These are phyloP conservation scores for Brassica balearica DNA, from an alignment of 441 rosid species.

Conservation along the genomic window DNA sequence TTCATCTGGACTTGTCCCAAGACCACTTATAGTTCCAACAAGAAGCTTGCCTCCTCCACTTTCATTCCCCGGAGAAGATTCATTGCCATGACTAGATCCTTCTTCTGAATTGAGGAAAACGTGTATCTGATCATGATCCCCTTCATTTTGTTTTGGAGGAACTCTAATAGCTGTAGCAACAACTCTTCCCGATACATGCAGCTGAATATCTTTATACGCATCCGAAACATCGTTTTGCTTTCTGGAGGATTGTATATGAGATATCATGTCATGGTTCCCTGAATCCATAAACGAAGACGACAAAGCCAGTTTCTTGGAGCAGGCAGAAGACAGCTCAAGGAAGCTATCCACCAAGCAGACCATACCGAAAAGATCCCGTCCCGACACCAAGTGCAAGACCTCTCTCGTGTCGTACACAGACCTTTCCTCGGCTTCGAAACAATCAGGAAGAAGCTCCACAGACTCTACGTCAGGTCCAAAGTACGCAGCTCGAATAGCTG, in stretches of 20 bases:
- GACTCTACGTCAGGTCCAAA: conserved; percentile 85
- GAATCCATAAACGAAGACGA: conserved; percentile 44
- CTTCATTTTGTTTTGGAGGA: conserved; percentile 62
- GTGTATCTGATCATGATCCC: conserved; percentile 68
- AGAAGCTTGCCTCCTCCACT: conserved; percentile 56
- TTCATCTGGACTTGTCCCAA: conserved; percentile 80
- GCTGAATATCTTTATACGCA: conserved; percentile 85
- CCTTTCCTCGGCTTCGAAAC: conserved; percentile 97
- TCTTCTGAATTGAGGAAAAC: conserved; percentile 69
- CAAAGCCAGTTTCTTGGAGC: conserved; percentile 53
- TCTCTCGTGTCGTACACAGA: conserved; percentile 76
- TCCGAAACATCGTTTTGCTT: conserved; percentile 52
- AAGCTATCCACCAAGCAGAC: conserved; percentile 63
- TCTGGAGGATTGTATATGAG: conserved; percentile 46
- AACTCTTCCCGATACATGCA: conserved; percentile 75
- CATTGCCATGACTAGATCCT: conserved; percentile 38
- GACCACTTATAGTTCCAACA: conserved; percentile 75
- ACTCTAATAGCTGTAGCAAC: conserved; percentile 82
- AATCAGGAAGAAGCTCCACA: conserved; percentile 81
- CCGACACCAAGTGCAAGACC: conserved; percentile 92
- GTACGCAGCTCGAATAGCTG: conserved; percentile 79
- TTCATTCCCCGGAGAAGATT: conserved; percentile 37
- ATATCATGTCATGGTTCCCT: too few species aligned
- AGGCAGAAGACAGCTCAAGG: conserved; percentile 58
- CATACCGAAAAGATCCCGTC: conserved; percentile 90